Conservation (phyloP, 2,329 filamentous ascomycete species). For the Leptodontidium sp. region DNA sequence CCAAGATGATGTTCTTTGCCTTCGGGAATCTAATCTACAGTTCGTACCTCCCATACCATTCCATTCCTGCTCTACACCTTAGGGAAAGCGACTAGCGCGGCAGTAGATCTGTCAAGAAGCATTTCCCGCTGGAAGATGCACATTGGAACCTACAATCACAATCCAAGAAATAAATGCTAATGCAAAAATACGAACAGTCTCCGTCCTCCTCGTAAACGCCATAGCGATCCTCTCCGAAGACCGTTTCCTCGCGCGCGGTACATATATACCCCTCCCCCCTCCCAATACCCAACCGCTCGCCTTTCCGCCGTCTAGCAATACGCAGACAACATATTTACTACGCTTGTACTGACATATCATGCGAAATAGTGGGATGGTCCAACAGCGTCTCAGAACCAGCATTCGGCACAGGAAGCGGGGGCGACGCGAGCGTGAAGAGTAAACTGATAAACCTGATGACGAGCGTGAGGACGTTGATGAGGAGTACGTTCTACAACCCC, state of each 20-base stretch:
- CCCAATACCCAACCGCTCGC: neutral
- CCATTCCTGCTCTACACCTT: neutral
- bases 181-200: slow-evolving; percentile 58
- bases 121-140: neutral
- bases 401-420: slow-evolving; percentile 71
- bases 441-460: slow-evolving; percentile 91
- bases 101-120: slow-evolving; percentile 13
- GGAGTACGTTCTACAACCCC: slow-evolving; percentile 68
- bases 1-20: slow-evolving; percentile 74
- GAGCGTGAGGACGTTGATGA: slow-evolving; percentile 89
- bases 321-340: neutral
- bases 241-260: slow-evolving; percentile 85
- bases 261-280: slow-evolving; percentile 41
- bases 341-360: neutral
- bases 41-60: slow-evolving; percentile 46
- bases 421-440: slow-evolving; percentile 82
- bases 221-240: slow-evolving; percentile 95
- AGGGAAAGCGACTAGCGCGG: neutral
- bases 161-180: neutral
- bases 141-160: too few relatives aligned
- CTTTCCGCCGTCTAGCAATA: neutral
- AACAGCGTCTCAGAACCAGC: slow-evolving; percentile 72
- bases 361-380: slow-evolving; percentile 78
- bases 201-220: slow-evolving; percentile 89
- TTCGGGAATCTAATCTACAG: slow-evolving; percentile 78